Evolutionary conservation across 257 asterid genomes (phyloP), one percentile per base, ranked within the genome.

Genomic region (Fraxinus cuspidata): DNA sequence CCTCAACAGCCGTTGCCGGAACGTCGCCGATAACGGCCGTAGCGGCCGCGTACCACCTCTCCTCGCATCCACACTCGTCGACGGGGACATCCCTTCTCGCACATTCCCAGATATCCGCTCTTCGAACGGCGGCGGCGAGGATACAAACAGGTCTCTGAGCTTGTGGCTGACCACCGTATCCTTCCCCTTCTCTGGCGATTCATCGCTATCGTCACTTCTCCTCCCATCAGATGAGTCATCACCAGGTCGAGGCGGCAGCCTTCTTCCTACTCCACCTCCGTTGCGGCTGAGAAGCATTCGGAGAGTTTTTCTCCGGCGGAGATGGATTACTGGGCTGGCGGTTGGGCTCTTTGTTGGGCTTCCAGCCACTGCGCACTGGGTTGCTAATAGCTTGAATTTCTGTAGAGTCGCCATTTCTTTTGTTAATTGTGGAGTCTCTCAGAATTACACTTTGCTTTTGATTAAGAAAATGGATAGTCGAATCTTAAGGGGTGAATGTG

Each of bases 291-390:
- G 97, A 16, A 93, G 83, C 98, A 93, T 93, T 3, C 97, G 90
- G 19, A 93, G 96, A 3, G 98, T 93, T 77, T 87, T 93, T 34
- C 96, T 84, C 66, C 97, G 88, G 82, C 98, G 98, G 84, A 93
- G 93, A 74, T 93, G 97, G 77, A 91, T 85, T 15, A 90, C 96
- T 4, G 97, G 98, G 87, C 97, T 91, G 5, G 96, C 49, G 1
- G 96, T 86, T 19, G 97, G 97, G 82, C 97, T 91, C 32, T 90
- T 80, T 3, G 96, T 87, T 18, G 97, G 98, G 83, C 97, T 93
- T 18, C 90, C 91, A 25, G 92, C 89, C 9, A 90, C 94, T 7
- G 94, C 97, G 77, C 97, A 93, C 75, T 91, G 96, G 40, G 94
- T 88, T 8, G 97, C 97, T 8, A 93, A 73, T 4, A 93, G 84